Base-by-base conservation (phyloP, 2,329 filamentous ascomycete genomes). In the Aspergillus sp. region DNA sequence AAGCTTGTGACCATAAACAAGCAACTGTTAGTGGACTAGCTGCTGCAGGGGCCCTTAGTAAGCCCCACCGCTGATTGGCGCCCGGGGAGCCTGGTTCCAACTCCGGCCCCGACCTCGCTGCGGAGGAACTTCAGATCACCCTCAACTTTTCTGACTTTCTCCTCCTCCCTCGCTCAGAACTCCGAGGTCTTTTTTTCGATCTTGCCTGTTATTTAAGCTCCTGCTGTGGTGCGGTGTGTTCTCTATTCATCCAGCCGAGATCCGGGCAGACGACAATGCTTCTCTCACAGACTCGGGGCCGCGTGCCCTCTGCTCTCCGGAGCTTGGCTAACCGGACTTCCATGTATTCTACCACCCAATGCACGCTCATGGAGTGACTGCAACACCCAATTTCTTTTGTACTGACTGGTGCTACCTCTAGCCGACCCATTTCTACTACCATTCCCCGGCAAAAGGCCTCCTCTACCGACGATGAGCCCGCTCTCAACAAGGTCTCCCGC, bases 401-500 rank as follows among this genome's bases (percentile, higher is more conserved):
- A 12, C 31, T 58, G 6, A 58, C 37, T 33, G 33, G 17, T 21
- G 1, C 47, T 43, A 12, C 44, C 8, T 45, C 14, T 48, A 76
- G 73, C 55, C 73, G 73, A 31, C 59, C 71, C 27, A 66, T 76
- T 47, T 74, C 73, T 0, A 75, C 73, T 27, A 83, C 84, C 17
- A 67, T 81, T 31, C 71, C 80, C 65, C 76, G 79, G 62, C 78
- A 67, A 57, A 68, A 72, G 39, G 64, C 57, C 33, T 52, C 72
- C 64, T 69, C 74, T 56, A 68, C 75, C 65, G 79, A 86, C 59
- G 78, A 83, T 45, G 76, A 75, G 52, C 73, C 82, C 53, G 65
- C 46, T 45, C 85, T 96, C 75, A 99, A 99, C 83, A 91, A 86
- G 75, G 82, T 93, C 73, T 97, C 93, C 60, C 81, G 86, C 61